Conservation (phyloP, 2,329 filamentous ascomycete genomes). For the Diplocarpon rosae region DNA sequence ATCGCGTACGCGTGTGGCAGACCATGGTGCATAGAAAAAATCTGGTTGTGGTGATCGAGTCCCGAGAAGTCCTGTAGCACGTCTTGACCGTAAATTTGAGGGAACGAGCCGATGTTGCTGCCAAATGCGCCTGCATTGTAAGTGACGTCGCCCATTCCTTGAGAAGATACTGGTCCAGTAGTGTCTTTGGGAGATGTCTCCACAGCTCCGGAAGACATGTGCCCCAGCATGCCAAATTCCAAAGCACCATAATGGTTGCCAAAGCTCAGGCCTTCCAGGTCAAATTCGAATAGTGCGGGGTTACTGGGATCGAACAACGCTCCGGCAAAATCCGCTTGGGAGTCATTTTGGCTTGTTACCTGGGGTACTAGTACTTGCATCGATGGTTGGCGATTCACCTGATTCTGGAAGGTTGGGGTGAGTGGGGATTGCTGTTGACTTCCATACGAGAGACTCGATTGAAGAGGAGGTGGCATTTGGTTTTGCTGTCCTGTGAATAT, state of each 20-base stretch:
- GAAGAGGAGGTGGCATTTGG: constrained; percentile 41
- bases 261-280: constrained; percentile 87
- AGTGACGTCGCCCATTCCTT: constrained; percentile 31
- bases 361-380: constrained; percentile 32
- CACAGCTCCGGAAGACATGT: constrained; percentile 88
- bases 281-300: constrained; percentile 88
- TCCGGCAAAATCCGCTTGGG: constrained; percentile 36
- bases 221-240: constrained; percentile 91
- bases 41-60: constrained; percentile 19
- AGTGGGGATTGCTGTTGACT: constrained; percentile 63
- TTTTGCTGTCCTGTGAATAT: constrained; percentile 35
- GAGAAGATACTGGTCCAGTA: constrained; percentile 34
- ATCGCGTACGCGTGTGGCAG: constrained; percentile 56
- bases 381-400: constrained; percentile 37
- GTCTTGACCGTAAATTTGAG: constrained; percentile 36
- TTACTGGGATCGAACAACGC: constrained; percentile 82
- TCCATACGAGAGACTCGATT: constrained; percentile 43
- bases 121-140: constrained; percentile 23
- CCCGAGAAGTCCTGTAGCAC: constrained; percentile 43
- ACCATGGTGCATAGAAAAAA: constrained; percentile 40
- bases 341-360: constrained; percentile 33
- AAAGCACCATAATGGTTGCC: constrained; percentile 92
- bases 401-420: constrained; percentile 57
- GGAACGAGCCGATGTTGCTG: constrained; percentile 32
- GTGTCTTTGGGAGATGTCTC: constrained; percentile 63